Conservation (phyloP, 768 basidiomycete genomes). For the Hericium alpestre region DNA sequence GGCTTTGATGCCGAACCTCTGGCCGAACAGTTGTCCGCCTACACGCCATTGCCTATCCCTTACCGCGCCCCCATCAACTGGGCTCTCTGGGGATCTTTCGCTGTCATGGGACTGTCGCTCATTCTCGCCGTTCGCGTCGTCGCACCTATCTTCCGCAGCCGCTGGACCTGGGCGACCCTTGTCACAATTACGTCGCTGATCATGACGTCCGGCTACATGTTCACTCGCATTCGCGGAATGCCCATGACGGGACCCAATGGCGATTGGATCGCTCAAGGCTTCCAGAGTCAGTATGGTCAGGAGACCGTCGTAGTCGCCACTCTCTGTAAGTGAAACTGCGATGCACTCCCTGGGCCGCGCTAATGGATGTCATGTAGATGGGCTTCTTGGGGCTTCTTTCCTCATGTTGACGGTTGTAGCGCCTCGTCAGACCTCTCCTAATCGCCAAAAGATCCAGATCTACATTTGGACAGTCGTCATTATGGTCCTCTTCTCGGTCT, state of each 20-base stretch:
- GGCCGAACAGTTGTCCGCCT: slow-evolving; percentile 59
- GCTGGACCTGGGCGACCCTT: slow-evolving; percentile 68
- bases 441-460: slow-evolving; percentile 73
- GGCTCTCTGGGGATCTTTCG: slow-evolving; percentile 40
- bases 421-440: slow-evolving; percentile 63
- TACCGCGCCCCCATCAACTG: slow-evolving; percentile 74
- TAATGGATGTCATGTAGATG: slow-evolving; percentile 44
- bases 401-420: slow-evolving; percentile 72
- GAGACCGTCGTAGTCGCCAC: slow-evolving; percentile 82
- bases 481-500: slow-evolving; percentile 75
- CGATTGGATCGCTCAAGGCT: slow-evolving; percentile 81
- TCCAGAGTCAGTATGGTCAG: slow-evolving; percentile 83
- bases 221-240: slow-evolving; percentile 77
- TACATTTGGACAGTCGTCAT: slow-evolving; percentile 83
- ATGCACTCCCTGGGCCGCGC: neutral
- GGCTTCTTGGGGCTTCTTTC: slow-evolving; percentile 67
- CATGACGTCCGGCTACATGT: slow-evolving; percentile 96
- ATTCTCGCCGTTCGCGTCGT: slow-evolving; percentile 49
- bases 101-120: slow-evolving; percentile 35
- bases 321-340: slow-evolving; percentile 55
- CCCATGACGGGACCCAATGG: slow-evolving; percentile 59
- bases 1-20: slow-evolving; percentile 76
- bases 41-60: slow-evolving; percentile 74
- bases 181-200: slow-evolving; percentile 55
- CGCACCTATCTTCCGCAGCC: slow-evolving; percentile 52